phyloP scores from a whole-genome alignment of 108 stramenopile species.

The Discostella stelligeroides region DNA sequence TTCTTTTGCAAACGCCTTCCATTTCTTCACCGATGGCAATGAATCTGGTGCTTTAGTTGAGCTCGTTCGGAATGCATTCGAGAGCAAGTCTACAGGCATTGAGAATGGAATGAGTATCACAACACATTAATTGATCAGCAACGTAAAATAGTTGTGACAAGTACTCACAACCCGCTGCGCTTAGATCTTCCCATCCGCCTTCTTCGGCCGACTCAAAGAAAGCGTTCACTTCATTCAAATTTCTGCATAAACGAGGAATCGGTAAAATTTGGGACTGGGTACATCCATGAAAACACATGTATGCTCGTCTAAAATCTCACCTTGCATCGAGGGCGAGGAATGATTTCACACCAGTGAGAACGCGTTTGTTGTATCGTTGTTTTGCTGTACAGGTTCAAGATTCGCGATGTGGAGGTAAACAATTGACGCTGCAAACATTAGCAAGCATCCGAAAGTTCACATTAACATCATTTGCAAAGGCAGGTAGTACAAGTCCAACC shows the following conservation, averaged over 20 bases:
- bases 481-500: neutral
- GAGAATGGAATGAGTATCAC: constrained; percentile 8
- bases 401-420: neutral
- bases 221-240: constrained; percentile 51
- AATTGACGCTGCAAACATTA: too few species aligned
- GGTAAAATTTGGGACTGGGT: neutral
- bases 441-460: neutral
- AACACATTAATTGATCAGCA: neutral
- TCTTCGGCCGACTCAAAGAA: constrained; percentile 67
- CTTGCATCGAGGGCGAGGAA: constrained; percentile 59
- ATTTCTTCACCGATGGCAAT: constrained; percentile 70
- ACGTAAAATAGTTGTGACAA: constrained; percentile 24
- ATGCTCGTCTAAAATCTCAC: constrained; percentile 10
- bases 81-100: constrained; percentile 42
- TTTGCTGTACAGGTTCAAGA: constrained; percentile 55
- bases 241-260: constrained; percentile 9
- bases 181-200: constrained; percentile 81
- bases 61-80: constrained; percentile 79
- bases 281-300: neutral
- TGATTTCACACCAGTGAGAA: constrained; percentile 62
- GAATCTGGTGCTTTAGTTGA: constrained; percentile 67
- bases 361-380: constrained; percentile 87
- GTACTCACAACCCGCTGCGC: constrained; percentile 67
- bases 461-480: neutral
- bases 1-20: constrained; percentile 79